A percentile compares a stretch with the other conserved stretches of the same genome.
phyloP scores from a whole-genome alignment of 1,284 basidiomycete genomes.

The Tilletia walkeri region DNA sequence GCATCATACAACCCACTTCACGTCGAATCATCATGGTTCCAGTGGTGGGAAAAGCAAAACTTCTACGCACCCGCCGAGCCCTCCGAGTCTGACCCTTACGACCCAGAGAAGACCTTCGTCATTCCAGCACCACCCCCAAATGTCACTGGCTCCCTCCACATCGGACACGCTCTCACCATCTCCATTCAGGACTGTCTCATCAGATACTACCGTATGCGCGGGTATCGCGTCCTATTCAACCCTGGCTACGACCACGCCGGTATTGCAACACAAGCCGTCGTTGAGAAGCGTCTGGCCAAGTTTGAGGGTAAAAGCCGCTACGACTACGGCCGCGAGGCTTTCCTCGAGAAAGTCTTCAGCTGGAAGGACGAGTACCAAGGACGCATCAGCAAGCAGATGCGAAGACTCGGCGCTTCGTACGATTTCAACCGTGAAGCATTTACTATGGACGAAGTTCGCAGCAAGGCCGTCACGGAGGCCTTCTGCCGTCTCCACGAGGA shows the following conservation, averaged over 20 bases:
- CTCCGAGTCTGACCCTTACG: conserved; percentile 48
- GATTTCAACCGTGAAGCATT: conserved; percentile 93
- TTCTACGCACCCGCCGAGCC: conserved; percentile 74
- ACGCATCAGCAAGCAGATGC: conserved; percentile 85
- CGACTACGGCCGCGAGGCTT: conserved; percentile 88
- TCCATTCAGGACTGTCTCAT: conserved; percentile 79
- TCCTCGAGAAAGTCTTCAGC: conserved; percentile 85
- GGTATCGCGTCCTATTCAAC: conserved; percentile 83
- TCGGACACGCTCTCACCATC: conserved; percentile 90
- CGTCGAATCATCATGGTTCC: conserved; percentile 95
- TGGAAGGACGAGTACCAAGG: conserved; percentile 97
- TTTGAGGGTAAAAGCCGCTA: conserved; percentile 79
- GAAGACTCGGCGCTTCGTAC: conserved; percentile 85
- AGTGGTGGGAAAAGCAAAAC: conserved; percentile 90
- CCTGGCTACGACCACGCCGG: conserved; percentile 99
- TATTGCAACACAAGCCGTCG: conserved; percentile 97
- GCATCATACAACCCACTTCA: conserved; percentile 90
- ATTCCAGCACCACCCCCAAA: conserved; percentile 96
- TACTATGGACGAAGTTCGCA: conserved; percentile 75
- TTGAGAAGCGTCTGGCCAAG: conserved; percentile 89
- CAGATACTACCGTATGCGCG: conserved; percentile 68
- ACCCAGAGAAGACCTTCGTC: conserved; percentile 66
- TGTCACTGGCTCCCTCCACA: conserved; percentile 93
- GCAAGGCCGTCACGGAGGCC: conserved; percentile 81
- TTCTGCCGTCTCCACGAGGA: conserved; percentile 91